Evolutionary conservation across 2,329 filamentous ascomycete species (phyloP), one percentile per base, ranked within the genome.

Genomic region (Claviceps quebecensis): DNA sequence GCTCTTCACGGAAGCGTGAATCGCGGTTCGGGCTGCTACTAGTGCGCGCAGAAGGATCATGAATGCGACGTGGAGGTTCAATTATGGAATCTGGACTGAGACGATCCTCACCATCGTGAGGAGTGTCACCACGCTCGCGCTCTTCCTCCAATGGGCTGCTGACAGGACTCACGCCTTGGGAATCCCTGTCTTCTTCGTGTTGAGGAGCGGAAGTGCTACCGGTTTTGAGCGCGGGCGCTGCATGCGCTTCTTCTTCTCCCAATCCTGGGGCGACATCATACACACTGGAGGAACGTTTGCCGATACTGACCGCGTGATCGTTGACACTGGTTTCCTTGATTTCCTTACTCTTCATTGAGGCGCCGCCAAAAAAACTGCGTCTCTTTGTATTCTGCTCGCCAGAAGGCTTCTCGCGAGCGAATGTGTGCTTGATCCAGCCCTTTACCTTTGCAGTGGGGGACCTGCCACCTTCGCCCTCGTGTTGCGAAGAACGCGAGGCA

Each of bases 1-100:
- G 71, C 55, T 76, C 74, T 65, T 84, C 80, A 47, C 68, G 69
- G 56, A 84, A 84, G 57, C 70, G 75, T 40, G 79, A 80, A 55
- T 77, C 76, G 50, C 79, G 67, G 4, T 66, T 72, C 0, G 78
- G 77, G 61, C 77, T 81, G 49, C 69, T 69, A 46, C 71, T 71
- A 47, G 68, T 66, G n/a, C 64, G 62, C 19, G 56, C 56, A 0
- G 58, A 60, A 16, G 61, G 57, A 13, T 68, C 67, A 37, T 56
- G 59, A 7, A 73, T 63, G 1, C 60, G 63, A 13, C 61, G 60
- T 1, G 72, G 72, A 8, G 71, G 66, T 23, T 65, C 65, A 13
- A 73, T 63, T 19, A 58, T 57, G 6, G 53, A 39, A 17, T 52
- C 19, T 4, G 51, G 48, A 29, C 55, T 54, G n/a, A 23, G 40